These are phyloP conservation scores for Xanthoceras sorbifolium DNA, from an alignment of 345 rosid genomes.

Conservation along the genomic window DNA sequence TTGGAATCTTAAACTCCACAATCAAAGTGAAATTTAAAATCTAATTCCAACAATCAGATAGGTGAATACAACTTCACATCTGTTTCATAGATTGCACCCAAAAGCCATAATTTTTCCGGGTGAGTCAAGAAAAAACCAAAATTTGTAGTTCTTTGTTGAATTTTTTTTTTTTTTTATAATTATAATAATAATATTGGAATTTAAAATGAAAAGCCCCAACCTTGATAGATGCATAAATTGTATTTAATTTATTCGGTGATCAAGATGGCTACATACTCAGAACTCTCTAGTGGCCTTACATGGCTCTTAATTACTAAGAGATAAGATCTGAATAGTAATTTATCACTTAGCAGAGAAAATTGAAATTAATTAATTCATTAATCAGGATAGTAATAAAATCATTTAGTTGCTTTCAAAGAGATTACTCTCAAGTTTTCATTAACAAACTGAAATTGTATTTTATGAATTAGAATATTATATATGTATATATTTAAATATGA, in stretches of 20 bases:
- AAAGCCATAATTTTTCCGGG: background rate
- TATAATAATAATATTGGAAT: conserved; percentile 4
- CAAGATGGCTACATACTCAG: conserved; percentile 12
- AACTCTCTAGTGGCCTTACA: conserved; percentile 8
- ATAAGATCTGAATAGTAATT: conserved; percentile 31
- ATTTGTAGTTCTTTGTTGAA: background rate
- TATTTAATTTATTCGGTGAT: conserved; percentile 6
- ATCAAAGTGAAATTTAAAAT: conserved; percentile 20
- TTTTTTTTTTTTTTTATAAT: background rate
- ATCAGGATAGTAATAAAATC: background rate
- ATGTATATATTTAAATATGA: background rate
- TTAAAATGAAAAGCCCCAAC: conserved; percentile 2
- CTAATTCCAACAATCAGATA: background rate
- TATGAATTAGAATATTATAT: too few species aligned
- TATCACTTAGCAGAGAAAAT: conserved; percentile 2
- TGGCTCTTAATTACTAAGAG: background rate
- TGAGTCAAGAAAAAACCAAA: background rate
- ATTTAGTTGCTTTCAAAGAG: conserved; percentile 25
- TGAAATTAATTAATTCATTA: background rate
- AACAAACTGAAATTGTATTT: too few species aligned
- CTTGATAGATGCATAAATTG: background rate
- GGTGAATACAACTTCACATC: background rate
- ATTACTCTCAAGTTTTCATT: conserved; percentile 9
- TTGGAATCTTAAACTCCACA: conserved; percentile 30
- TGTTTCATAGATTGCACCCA: background rate